Conservation (phyloP, 345 rosid genomes). For the Ceriops decandra region DNA sequence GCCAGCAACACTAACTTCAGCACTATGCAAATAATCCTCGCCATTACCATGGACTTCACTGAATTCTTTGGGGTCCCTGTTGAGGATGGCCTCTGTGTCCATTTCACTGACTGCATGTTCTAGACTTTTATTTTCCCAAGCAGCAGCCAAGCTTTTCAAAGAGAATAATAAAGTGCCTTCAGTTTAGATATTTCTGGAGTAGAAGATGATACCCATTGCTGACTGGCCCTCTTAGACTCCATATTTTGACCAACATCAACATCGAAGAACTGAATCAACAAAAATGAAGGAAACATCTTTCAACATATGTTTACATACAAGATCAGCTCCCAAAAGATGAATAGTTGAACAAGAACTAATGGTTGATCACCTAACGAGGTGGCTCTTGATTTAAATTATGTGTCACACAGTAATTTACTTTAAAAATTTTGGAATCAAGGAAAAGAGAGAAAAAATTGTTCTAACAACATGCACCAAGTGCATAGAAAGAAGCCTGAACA, state of each 20-base stretch:
- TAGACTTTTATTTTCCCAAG: conserved; percentile 22
- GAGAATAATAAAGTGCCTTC: conserved; percentile 11
- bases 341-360: conserved; percentile 9
- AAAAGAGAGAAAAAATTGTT: not conserved
- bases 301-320: conserved; percentile 9
- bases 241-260: conserved; percentile 43
- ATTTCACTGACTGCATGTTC: conserved; percentile 17
- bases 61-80: conserved; percentile 12
- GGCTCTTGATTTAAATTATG: not conserved
- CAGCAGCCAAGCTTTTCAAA: conserved; percentile 18
- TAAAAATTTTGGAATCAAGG: not conserved
- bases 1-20: conserved; percentile 23
- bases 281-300: conserved; percentile 18
- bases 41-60: conserved; percentile 13
- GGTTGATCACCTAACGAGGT: conserved; percentile 4
- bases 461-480: not conserved
- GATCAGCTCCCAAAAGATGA: conserved; percentile 7
- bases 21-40: conserved; percentile 15
- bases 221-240: conserved; percentile 25
- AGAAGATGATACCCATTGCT: conserved; percentile 20
- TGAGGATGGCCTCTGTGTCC: conserved; percentile 4
- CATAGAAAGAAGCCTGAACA: not conserved
- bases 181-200: conserved; percentile 19
- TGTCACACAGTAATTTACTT: not conserved
- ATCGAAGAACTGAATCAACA: conserved; percentile 28